Base-by-base conservation (phyloP, 768 basidiomycete species). In the Mycena kentingensis region DNA sequence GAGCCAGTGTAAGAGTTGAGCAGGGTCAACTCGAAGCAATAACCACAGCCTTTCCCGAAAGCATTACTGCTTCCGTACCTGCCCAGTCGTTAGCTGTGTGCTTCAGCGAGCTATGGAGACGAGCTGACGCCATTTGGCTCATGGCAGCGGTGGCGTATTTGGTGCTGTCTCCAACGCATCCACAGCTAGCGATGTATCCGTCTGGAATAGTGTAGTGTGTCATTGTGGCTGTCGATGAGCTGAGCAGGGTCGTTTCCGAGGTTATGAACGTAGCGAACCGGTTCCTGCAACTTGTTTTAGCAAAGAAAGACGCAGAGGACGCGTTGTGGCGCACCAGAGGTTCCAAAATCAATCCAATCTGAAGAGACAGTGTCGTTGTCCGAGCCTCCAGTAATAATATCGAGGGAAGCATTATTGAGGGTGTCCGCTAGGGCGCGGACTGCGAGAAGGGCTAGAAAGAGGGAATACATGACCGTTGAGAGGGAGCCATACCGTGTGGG, bases 121-220 rank as follows among this genome's bases (percentile, higher is more conserved):
- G 25, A 11, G 22, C 89, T 58, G 79, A 93, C 1, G 90, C 90
- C 77, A 87, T 83, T 62, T 90, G 85, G 51, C 76, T 89, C 53
- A 93, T 68, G 8, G 90, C 90, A 10, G 85, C 90, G 1, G 90
- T 93, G 5, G 90, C 90, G 60, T 85, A 90, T 60, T 82, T 71
- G 29, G 83, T 84, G 55, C 83, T 85, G 39, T 75, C 72, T 8
- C 78, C 77, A 2, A 82, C 83, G 65, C 91, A 93, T 50, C 90
- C 91, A 62, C 90, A 92, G 1, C 86, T 75, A 22, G 88, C 87
- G 54, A 91, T 73, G 52, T 76, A 84, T 55, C 78, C 76, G 22
- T 60, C 66, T 37, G 78, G 77, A 8, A 80, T 54, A 73, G 80
- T 69, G 64, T 92, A 90, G 65, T 90, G 85, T n/a, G 88, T 90